phyloP scores from a whole-genome alignment of 352 stramenopile genomes.

The Phytophthora citrophthora region DNA sequence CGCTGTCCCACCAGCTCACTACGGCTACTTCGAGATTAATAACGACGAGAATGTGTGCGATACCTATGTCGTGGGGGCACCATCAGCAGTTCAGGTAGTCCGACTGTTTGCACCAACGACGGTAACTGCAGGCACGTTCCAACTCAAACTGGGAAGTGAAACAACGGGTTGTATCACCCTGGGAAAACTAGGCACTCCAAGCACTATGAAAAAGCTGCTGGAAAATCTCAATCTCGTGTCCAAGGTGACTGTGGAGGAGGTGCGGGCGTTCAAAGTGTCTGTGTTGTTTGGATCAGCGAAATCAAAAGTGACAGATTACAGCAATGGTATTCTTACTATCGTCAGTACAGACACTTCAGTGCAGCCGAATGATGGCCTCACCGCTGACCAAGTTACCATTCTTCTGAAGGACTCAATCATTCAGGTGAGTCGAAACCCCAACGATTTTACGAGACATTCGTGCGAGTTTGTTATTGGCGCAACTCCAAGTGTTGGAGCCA shows the following conservation, averaged over 20 bases:
- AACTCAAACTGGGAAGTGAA: constrained; percentile 59
- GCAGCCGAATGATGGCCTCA: constrained; percentile 35
- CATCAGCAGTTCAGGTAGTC: constrained; percentile 68
- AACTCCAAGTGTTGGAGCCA: constrained; percentile 16
- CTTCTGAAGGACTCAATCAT: constrained; percentile 52
- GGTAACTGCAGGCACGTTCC: constrained; percentile 57
- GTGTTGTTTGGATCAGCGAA: constrained; percentile 46
- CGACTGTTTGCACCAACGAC: constrained; percentile 75
- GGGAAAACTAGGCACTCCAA: constrained; percentile 29
- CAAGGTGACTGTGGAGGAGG: constrained; percentile 57
- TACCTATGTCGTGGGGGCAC: constrained; percentile 66
- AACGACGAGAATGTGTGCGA: constrained; percentile 58
- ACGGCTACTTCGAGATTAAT: constrained; percentile 64
- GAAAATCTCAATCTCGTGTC: constrained; percentile 52
- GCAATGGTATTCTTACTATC: constrained; percentile 44
- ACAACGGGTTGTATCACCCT: constrained; percentile 63
- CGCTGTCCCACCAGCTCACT: constrained; percentile 42
- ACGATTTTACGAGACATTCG: constrained; percentile 66
- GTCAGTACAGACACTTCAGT: constrained; percentile 17
- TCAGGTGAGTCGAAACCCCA: constrained; percentile 75
- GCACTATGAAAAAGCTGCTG: constrained; percentile 45
- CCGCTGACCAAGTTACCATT: constrained; percentile 30
- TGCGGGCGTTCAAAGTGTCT: constrained; percentile 65
- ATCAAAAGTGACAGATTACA: constrained; percentile 55
- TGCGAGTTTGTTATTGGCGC: constrained; percentile 59